phyloP scores from a whole-genome alignment of 2,329 filamentous ascomycete genomes.

The Aspergillus awamori region DNA sequence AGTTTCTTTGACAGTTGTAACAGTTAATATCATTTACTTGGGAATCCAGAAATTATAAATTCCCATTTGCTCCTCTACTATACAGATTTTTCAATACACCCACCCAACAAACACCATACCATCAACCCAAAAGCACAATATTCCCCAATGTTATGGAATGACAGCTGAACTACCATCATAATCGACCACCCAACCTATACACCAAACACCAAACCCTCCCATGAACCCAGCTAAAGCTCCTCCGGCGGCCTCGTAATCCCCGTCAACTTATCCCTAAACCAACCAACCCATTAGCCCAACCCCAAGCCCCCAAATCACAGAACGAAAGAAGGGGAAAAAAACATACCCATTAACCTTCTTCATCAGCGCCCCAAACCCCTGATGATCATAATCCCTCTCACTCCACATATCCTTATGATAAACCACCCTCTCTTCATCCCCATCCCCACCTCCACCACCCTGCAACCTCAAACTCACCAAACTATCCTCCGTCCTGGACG shows the following conservation, averaged over 20 bases:
- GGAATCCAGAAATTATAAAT: no score
- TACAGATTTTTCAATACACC: no score
- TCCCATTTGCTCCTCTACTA: no score
- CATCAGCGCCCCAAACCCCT: conserved; percentile 11
- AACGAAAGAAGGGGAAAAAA: neutral
- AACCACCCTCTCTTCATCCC: conserved; percentile 12
- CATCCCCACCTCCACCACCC: neutral
- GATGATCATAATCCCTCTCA: conserved; percentile 15
- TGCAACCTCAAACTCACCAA: conserved; percentile 13
- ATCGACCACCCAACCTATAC: neutral
- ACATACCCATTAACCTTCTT: conserved; percentile 20
- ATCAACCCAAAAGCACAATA: no score
- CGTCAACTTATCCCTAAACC: conserved; percentile 14
- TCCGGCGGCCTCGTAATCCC: conserved; percentile 15
- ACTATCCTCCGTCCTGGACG: conserved; percentile 12
- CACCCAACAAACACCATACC: no score
- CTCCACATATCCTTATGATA: conserved; percentile 22
- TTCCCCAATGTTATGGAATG: no score
- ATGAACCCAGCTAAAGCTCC: no score
- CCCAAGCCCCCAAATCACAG: neutral
- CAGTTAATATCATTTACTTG: no score
- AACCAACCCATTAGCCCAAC: neutral
- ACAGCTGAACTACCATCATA: no score
- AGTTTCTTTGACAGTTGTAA: no score
- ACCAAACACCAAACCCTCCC: no score